Conservation (phyloP, 2,329 filamentous ascomycete genomes). For the Clarireedia homoeocarpa region DNA sequence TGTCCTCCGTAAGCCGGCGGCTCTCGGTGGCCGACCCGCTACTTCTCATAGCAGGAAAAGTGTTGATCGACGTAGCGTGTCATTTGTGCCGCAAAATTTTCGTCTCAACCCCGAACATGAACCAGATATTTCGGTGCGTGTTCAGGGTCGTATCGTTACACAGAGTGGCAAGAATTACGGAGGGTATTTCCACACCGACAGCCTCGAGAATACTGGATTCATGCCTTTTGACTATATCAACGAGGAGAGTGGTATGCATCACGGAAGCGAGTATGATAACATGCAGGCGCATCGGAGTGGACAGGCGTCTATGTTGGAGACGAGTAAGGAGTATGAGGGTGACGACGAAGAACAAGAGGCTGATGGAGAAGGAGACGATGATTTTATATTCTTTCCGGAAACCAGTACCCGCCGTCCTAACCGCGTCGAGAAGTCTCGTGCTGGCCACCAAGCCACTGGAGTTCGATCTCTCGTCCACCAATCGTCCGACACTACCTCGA, state of each 20-base stretch:
- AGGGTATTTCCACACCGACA: not conserved
- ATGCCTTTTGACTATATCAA: not conserved
- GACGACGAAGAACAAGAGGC: not conserved
- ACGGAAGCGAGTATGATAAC: not conserved
- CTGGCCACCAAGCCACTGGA: not conserved
- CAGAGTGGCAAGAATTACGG: not conserved
- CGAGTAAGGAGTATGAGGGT: not conserved
- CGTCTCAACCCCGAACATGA: not conserved
- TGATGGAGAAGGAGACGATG: not conserved
- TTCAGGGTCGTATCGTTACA: conserved; percentile 6
- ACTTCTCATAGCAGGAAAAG: not conserved
- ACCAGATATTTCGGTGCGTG: not conserved
- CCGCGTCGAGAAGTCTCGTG: not conserved
- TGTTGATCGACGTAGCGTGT: not conserved
- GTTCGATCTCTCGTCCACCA: not conserved
- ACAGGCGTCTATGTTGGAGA: too few relatives aligned
- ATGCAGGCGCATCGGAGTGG: not conserved
- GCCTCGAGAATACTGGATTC: not conserved
- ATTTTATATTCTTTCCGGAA: not conserved
- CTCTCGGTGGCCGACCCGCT: not conserved
- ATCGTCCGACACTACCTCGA: not conserved
- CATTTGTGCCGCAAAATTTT: not conserved
- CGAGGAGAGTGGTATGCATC: not conserved
- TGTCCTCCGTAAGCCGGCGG: not conserved
- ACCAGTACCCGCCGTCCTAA: not conserved